Base-by-base conservation (phyloP, 768 basidiomycete genomes). In the Suillus paluster region DNA sequence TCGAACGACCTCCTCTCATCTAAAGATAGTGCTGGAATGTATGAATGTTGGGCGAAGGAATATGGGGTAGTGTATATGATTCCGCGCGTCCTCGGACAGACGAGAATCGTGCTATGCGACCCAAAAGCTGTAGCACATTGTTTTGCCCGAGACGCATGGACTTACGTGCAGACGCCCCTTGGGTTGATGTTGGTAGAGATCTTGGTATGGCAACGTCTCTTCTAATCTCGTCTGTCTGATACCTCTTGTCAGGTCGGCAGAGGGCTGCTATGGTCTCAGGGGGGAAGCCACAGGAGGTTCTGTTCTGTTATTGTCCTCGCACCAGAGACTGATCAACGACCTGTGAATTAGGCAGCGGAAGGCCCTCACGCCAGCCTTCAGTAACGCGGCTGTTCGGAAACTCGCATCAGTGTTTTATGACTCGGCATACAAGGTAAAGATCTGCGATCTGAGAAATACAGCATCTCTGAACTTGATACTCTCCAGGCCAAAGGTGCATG, bases 91-190 rank as follows among this genome's bases (percentile, higher is more conserved):
- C 63, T 83, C 11, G 81, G 81, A 1, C 67, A 73, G 2, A 69
- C 63, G 5, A 64, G 68, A 7, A 64, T 83, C 21, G 65, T 81
- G 1, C 66, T 84, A 11, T 72, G 75, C 56, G 82, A 83, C 61
- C 79, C 80, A 3, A 83, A 79, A 67, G 83, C 85, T 1, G 71
- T 81, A 30, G 73, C 78, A 1, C 83, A 86, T 64, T 81, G 84
- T 58, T 83, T 79, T 66, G 72, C 82, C 0, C 77, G 71, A 60
- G 85, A 85, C 56, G 83, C 83, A 0, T 82, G 73, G 52, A 74
- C 71, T 0, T 86, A 86, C 65, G 70, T 79, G 0, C 77, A 78
- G 46, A 76, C 76, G 1, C 70, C 67, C 8, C 66, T 80, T 38
- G 64, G 72, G 9, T 76, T 70, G 30, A 48, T 69, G 0, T 76